Base-by-base conservation (phyloP, 1,284 basidiomycete genomes). In the Ganoderma leucocontextum region DNA sequence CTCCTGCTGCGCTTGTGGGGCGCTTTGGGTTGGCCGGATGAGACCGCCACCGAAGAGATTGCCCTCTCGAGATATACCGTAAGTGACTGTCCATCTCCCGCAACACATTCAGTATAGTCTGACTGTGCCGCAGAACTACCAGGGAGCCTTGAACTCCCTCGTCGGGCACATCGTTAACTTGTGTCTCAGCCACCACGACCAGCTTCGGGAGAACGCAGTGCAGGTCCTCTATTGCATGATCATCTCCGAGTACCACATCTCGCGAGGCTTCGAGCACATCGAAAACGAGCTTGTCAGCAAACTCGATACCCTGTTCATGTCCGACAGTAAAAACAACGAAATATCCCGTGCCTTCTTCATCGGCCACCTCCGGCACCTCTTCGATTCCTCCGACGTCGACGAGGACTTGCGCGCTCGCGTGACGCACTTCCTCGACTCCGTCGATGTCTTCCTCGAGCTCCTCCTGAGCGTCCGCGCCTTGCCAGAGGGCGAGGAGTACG, bases 141-240 rank as follows among this genome's bases (percentile, higher is more conserved):
- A 97, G 82, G 85, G 91, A 1, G 89, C 92, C 33, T 87, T 97
- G 53, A 94, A 92, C 69, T 85, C 91, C n/a, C 87, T 98, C 15
- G 95, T 98, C 35, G 96, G 95, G 65, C 91, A 94, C 64, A 92
- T 98, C 60, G 91, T 99, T 66, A 94, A 96, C 75, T 85, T 99
- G 1, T 99, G 97, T 78, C 84, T 99, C 59, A 98, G 96, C 69
- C 95, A 97, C 75, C 97, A 99, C 76, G 97, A 98, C 77, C 91
- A 93, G 75, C 85, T 98, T 62, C 91, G 97, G 70, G 94, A 89
- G 74, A 94, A 94, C 73, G 96, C 96, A 0, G 96, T 98, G 8
- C 91, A 94, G 72, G 96, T 99, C 62, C 86, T 99, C 29, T 97
- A 94, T 80, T 95, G 94, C 75, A 98, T 99, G 95, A 97, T 99